A percentile compares a stretch with the other conserved stretches of the same genome.
Evolutionary conservation across 768 basidiomycete species (phyloP).

Genomic region (Cubamyces sp.): DNA sequence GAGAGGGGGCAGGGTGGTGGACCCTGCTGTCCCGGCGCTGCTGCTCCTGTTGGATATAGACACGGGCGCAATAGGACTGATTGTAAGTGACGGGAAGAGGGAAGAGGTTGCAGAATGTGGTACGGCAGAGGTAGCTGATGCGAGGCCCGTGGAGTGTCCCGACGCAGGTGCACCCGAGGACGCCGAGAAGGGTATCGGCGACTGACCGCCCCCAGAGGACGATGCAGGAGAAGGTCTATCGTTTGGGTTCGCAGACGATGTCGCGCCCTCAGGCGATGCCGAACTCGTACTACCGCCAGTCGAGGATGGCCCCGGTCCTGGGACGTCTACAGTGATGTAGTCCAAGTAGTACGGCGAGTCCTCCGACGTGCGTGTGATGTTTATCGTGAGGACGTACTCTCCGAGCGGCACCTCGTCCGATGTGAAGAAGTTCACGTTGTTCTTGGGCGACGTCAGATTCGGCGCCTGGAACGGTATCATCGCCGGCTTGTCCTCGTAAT

Average conservation of each 20-base stretch:
- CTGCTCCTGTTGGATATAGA: too few relatives aligned
- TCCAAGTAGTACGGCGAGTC: constrained; percentile 3
- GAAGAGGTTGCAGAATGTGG: too few relatives aligned
- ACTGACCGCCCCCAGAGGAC: too few relatives aligned
- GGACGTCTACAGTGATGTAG: constrained; percentile 1
- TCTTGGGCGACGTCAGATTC: neutral
- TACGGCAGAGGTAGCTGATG: too few relatives aligned
- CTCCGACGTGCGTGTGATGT: neutral
- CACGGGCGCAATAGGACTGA: too few relatives aligned
- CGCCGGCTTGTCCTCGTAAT: neutral
- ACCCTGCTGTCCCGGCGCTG: too few relatives aligned
- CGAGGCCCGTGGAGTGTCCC: too few relatives aligned
- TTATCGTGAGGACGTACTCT: constrained; percentile 1
- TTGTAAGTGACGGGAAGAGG: too few relatives aligned
- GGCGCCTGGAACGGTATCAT: constrained; percentile 1
- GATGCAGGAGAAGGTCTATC: neutral
- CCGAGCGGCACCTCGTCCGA: neutral
- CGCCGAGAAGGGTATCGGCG: too few relatives aligned
- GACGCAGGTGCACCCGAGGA: too few relatives aligned
- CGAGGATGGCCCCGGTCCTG: neutral
- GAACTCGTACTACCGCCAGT: neutral
- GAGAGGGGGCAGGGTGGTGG: neutral
- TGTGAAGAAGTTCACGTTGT: constrained; percentile 9
- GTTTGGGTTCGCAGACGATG: neutral
- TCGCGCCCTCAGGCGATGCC: neutral